Evolutionary conservation across 2,329 filamentous ascomycete genomes (phyloP), one percentile per base, ranked within the genome.

Genomic region (Leptographium galeiforme): DNA sequence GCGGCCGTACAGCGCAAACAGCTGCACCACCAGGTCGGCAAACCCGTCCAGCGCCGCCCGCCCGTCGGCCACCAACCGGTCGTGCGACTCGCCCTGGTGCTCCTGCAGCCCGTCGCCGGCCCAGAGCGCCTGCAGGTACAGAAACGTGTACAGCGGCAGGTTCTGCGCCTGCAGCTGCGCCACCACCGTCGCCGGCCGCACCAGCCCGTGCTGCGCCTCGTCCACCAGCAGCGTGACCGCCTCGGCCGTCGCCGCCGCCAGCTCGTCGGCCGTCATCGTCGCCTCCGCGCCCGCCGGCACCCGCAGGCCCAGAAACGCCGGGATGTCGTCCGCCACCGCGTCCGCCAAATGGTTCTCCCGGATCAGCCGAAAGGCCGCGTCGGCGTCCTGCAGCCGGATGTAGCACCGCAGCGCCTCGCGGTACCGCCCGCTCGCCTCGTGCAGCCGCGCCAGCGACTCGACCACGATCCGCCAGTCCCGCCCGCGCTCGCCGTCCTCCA

Each of bases 91-190:
- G 19, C 71, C 71, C 19, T 68, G 66, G 58, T 76, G 71, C 53
- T 79, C 76, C 55, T 71, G 68, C 39, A 84, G 76, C 11, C 78
- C 79, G 55, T 88, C 79, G 1, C 87, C 89, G 55, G 77, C 79
- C 90, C 91, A 98, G 3, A 98, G 73, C 0, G 84, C 82, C 13
- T 86, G 83, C 30, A 98, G 76, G 65, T 98, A 98, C 68, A 97
- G 94, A 70, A 87, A 97, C 0, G 95, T 77, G 63, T 95, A 96
- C 0, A 88, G 72, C 50, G 81, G 73, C 50, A 87, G 71, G 18
- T 82, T 75, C 56, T 84, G 80, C 19, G 75, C 73, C 60, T 84
- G 75, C 2, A 98, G 73, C 64, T 97, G 90, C 6, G 76, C 71
- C 2, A 96, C 84, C 2, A 98, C 90, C 2, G 82, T 77, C 4